Evolutionary conservation across 2,329 filamentous ascomycete genomes (phyloP).

Genomic region (Pseudocercospora eumusae): DNA sequence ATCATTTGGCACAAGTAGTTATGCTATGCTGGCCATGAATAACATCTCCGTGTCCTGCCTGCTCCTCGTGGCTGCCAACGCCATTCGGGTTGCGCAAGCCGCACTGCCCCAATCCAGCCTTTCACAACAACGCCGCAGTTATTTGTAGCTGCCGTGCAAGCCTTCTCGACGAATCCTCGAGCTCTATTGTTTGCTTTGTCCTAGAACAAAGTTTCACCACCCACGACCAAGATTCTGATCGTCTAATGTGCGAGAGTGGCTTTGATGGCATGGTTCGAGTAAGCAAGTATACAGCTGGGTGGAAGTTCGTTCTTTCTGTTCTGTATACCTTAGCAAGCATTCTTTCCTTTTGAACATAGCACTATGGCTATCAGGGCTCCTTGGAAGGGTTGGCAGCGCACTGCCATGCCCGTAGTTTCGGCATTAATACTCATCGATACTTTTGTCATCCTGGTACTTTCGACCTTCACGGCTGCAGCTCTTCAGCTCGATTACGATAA

Average conservation of each 20-base stretch:
- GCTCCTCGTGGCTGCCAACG: background rate
- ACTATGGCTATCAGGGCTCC: slow-evolving; percentile 29
- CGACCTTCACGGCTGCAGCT: slow-evolving; percentile 21
- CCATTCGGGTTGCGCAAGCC: background rate
- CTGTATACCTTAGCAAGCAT: background rate
- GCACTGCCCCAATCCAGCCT: slow-evolving; percentile 5
- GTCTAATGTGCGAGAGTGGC: background rate
- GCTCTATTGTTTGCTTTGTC: background rate
- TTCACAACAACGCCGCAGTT: background rate
- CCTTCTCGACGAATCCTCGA: background rate
- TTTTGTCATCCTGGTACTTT: slow-evolving; percentile 19
- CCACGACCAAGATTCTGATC: background rate
- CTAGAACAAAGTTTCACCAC: background rate
- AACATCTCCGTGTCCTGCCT: too few relatives aligned
- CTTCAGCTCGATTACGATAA: slow-evolving; percentile 17
- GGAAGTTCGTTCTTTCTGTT: background rate
- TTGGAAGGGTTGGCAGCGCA: slow-evolving; percentile 25
- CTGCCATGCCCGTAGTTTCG: slow-evolving; percentile 22
- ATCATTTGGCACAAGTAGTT: background rate
- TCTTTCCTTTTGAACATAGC: background rate
- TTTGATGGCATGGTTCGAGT: background rate
- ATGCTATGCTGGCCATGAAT: background rate
- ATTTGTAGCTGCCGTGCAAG: background rate
- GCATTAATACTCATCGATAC: slow-evolving; percentile 23
- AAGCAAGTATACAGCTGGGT: background rate